Base-by-base conservation (phyloP, 306 rosid species). In the Malus fusca region DNA sequence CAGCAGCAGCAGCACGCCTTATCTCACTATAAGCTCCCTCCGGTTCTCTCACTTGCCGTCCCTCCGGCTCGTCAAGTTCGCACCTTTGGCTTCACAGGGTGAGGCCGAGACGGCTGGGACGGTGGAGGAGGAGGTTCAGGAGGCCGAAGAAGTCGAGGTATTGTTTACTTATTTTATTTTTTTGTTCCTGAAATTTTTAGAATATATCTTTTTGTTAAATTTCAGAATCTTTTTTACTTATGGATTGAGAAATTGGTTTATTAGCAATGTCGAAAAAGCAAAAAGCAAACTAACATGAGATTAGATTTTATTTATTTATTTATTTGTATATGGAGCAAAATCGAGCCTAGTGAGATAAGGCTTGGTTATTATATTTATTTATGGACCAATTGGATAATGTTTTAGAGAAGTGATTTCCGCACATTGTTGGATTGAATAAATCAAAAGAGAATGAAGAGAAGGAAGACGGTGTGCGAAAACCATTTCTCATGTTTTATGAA, bases 81-180 rank as follows among this genome's bases (percentile, higher is more conserved):
- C 73, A 2, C 84, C 88, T n/a, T 86, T 77, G 67, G 89, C 90
- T 62, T 84, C 82, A 37, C 71, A 56, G 53, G 90, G 88, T 1
- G 96, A 90, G 48, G 58, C 89, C 8, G 90, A 86, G 46, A 59
- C 79, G 26, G 62, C 85, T 26, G 81, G 75, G 33, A 78, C 87
- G 6, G 56, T 68, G 21, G 87, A 86, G 4, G 85, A 86, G 6
- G 86, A 75, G 53, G 86, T 82, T 84, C 89, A 28, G 68, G 87
- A 84, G 31, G 77, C 90, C 3, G 83, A 79, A 70, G 85, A 79
- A 72, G 72, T 79, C 43, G 62, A 73, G 75, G 88, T 87, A 42
- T 75, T 59, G 4, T 5, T 11, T 23, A 23, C 64, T 44, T 59
- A 6, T 26, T 12, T 74, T 26, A 8, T 4, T 26, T 2, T 5